These are phyloP conservation scores for Suillus tomentosus DNA, from an alignment of 768 basidiomycete species.

Conservation along the genomic window DNA sequence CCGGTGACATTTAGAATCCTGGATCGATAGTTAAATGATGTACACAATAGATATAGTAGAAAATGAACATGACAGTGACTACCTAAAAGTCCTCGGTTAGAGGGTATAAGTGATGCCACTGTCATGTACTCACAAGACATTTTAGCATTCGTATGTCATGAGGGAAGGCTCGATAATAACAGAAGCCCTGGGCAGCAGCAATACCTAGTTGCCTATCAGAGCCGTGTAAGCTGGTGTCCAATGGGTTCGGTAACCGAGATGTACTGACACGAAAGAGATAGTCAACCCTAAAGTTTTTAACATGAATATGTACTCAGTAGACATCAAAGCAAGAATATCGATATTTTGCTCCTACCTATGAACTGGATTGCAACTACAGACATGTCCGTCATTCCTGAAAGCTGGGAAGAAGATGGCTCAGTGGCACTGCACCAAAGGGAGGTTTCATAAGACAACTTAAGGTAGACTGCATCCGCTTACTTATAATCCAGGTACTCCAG, in stretches of 20 bases:
- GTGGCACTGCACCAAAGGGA: background rate
- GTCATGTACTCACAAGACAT: slow-evolving; percentile 5
- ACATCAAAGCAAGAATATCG: background rate
- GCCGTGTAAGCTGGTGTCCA: background rate
- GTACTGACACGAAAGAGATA: background rate
- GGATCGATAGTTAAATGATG: background rate
- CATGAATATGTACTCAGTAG: background rate
- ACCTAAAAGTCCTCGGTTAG: background rate
- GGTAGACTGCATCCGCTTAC: background rate
- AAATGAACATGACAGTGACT: background rate
- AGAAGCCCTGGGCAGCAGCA: background rate
- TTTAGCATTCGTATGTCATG: slow-evolving; percentile 5
- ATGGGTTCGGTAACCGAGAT: background rate
- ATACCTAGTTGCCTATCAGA: slow-evolving; percentile 8
- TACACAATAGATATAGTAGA: background rate
- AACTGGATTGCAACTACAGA: background rate
- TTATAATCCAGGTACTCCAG: background rate
- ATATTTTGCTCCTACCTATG: background rate
- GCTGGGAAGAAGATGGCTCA: background rate
- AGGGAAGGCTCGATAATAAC: slow-evolving; percentile 7
- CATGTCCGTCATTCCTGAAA: background rate
- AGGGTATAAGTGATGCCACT: background rate
- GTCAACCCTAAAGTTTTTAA: background rate
- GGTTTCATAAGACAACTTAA: background rate
- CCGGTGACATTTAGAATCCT: background rate